Evolutionary conservation across 2,329 filamentous ascomycete species (phyloP), one percentile per base, ranked within the genome.

Genomic region (Scytalidium sp.): DNA sequence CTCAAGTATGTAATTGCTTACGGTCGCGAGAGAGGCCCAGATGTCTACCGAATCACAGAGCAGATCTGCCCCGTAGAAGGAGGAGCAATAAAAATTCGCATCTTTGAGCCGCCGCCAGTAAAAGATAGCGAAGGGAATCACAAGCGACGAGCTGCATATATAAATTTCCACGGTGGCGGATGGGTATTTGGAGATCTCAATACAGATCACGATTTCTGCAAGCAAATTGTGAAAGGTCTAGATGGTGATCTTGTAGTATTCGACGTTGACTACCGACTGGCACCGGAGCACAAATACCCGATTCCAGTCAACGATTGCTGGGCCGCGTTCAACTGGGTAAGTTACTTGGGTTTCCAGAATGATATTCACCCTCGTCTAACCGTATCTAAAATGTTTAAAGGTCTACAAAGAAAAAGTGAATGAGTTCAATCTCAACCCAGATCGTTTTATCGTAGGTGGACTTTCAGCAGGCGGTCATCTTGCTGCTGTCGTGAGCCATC

Each of bases 251-350:
- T 68, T 40, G 70, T 74, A 15, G 69, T 60, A 1, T 70, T 75
- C 53, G 71, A 74, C 52, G 67, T 74, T 20, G 70, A 73, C 50
- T 74, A 74, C 45, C 50, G 57, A 3, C 61, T 76, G 10, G 72
- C 72, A 1, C 75, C 75, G 0, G 70, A 77, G 50, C 60, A 73
- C 54, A 66, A 65, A 17, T 78, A 74, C 51, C 74, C 75, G 1
- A 67, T 67, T 5, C 69, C 68, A 13, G 64, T 70, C 6, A 58
- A 71, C 25, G 75, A 78, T 52, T 63, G 61, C 43, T 76, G 69
- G 67, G 73, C 75, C 52, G 69, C 66, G 10, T 52, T 76, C 29
- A 60, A 69, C 52, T 77, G 72, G 72, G 62, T 59, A n/a, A 7
- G 45, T 51, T 41, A 22, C 13, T 7, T 36, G 32, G 32, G 32